phyloP scores from a whole-genome alignment of 805 yeast species.

The Brettanomyces nanus region DNA sequence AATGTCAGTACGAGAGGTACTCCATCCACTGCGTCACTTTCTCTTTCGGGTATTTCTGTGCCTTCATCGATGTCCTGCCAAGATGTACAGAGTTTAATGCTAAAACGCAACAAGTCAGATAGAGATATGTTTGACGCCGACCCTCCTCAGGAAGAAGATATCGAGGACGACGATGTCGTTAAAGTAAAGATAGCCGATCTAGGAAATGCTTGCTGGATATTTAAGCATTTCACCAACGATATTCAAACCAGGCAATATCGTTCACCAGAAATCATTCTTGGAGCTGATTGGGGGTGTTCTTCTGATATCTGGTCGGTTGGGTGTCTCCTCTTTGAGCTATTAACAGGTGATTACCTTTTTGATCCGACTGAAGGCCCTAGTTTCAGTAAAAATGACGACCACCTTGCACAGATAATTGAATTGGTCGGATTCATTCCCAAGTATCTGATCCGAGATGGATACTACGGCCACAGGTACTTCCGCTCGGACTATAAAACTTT shows the following conservation, averaged over 20 bases:
- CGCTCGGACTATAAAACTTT: constrained; percentile 35
- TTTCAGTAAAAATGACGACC: constrained; percentile 50
- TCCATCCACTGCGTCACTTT: constrained; percentile 24
- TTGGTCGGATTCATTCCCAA: constrained; percentile 33
- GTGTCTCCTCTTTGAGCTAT: constrained; percentile 49
- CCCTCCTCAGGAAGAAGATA: constrained; percentile 30
- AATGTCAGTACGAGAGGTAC: constrained; percentile 25
- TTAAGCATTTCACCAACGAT: constrained; percentile 58
- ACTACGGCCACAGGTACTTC: constrained; percentile 40
- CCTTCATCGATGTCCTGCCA: constrained; percentile 18
- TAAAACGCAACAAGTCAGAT: constrained; percentile 28
- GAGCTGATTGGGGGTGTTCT: constrained; percentile 54
- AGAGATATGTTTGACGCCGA: constrained; percentile 22
- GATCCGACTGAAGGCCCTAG: constrained; percentile 47
- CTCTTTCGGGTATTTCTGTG: not conserved
- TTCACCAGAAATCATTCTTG: constrained; percentile 55
- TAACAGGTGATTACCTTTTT: constrained; percentile 55
- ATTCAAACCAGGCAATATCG: constrained; percentile 64
- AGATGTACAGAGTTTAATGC: constrained; percentile 31
- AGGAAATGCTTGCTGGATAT: constrained; percentile 62
- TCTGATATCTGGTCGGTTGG: constrained; percentile 56
- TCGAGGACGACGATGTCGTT: constrained; percentile 43
- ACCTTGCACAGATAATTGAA: constrained; percentile 55
- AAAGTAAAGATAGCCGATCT: constrained; percentile 62
- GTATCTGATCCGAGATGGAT: constrained; percentile 55